Evolutionary conservation across 1,284 basidiomycete species (phyloP).

Genomic region (Salmacisia buchloeana): DNA sequence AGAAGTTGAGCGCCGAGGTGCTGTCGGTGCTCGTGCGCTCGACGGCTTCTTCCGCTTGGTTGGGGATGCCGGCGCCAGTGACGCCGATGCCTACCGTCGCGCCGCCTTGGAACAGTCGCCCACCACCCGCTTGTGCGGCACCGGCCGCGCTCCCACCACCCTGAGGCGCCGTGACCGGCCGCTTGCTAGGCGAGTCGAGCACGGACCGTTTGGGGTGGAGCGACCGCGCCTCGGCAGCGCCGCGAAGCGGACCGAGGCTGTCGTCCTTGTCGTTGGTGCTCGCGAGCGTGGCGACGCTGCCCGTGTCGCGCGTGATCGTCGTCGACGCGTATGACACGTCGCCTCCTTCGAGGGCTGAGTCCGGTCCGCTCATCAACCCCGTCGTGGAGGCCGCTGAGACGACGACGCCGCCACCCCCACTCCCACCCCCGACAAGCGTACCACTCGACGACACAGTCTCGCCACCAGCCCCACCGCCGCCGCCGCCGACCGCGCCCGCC

Average conservation of each 20-base stretch:
- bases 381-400: too few relatives aligned
- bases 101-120: not conserved
- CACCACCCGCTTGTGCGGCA: not conserved
- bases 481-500: too few relatives aligned
- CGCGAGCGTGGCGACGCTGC: not conserved
- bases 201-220: not conserved
- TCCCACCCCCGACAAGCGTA: too few relatives aligned
- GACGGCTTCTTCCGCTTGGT: not conserved
- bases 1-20: not conserved
- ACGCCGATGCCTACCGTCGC: too few relatives aligned
- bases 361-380: too few relatives aligned
- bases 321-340: not conserved
- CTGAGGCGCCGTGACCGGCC: not conserved
- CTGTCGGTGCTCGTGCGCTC: not conserved
- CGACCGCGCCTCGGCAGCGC: not conserved
- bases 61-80: not conserved
- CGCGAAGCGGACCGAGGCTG: not conserved
- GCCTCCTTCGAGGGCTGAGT: too few relatives aligned
- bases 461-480: too few relatives aligned
- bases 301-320: constrained; percentile 1
- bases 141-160: too few relatives aligned
- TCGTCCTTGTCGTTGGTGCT: not conserved
- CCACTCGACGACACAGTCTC: too few relatives aligned
- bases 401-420: too few relatives aligned
- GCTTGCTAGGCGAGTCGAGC: not conserved